Conservation (phyloP, 2,329 filamentous ascomycete species). For the Dactylellina sp. region DNA sequence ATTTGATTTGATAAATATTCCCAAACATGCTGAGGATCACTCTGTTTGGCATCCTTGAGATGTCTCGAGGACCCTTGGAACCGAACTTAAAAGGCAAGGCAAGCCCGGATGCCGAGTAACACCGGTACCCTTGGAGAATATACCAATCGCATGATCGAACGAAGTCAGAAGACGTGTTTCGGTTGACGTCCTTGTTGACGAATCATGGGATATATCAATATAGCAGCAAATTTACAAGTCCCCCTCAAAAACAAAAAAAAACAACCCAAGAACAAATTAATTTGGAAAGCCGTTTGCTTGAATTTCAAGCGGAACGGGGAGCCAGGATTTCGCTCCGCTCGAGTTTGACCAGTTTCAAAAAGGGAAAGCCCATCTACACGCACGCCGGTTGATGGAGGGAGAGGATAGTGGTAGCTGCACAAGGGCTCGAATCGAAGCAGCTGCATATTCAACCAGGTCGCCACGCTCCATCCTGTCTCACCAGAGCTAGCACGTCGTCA, state of each 20-base stretch:
- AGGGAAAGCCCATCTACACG: constrained; percentile 40
- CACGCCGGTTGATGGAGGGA: constrained; percentile 14
- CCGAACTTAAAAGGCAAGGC: neutral
- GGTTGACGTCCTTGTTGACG: constrained; percentile 40
- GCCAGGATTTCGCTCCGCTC: constrained; percentile 16
- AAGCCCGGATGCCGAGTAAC: constrained; percentile 48
- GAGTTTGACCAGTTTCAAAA: constrained; percentile 34
- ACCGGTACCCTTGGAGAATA: constrained; percentile 29
- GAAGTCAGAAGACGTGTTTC: constrained; percentile 40
- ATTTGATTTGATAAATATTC: constrained; percentile 22
- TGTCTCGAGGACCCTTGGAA: neutral
- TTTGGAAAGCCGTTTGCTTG: constrained; percentile 3
- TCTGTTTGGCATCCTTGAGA: constrained; percentile 16
- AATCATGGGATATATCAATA: constrained; percentile 33
- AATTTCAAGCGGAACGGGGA: constrained; percentile 27
- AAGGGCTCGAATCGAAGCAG: constrained; percentile 40
- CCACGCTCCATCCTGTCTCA: constrained; percentile 44
- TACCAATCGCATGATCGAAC: constrained; percentile 13
- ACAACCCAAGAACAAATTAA: constrained; percentile 6
- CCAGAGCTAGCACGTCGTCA: constrained; percentile 45
- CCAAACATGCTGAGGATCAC: constrained; percentile 19
- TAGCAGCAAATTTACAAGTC: neutral
- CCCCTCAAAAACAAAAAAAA: constrained; percentile 5
- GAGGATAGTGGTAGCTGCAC: constrained; percentile 21
- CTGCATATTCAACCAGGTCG: constrained; percentile 47